Conservation (phyloP, 257 asterid genomes). For the Nicotiana noctiflora region DNA sequence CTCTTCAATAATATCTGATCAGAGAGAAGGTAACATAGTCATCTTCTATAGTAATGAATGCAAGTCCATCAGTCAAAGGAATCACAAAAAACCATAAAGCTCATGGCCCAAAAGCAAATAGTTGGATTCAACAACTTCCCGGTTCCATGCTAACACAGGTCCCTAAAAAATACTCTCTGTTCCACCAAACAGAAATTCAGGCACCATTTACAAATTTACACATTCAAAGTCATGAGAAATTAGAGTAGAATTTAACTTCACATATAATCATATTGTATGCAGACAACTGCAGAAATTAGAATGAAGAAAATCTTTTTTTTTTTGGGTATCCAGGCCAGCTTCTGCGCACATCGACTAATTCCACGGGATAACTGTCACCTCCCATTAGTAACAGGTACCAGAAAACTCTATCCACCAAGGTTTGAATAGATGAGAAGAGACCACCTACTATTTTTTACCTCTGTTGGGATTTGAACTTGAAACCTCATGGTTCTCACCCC, state of each 20-base stretch:
- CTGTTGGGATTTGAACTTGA: too few relatives aligned
- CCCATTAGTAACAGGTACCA: too few relatives aligned
- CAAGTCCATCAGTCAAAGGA: not conserved
- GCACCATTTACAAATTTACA: not conserved
- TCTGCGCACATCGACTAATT: too few relatives aligned
- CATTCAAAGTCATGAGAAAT: not conserved
- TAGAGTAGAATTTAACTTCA: not conserved
- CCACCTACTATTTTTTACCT: too few relatives aligned
- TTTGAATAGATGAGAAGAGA: too few relatives aligned
- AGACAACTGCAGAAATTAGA: not conserved
- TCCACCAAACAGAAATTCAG: not conserved
- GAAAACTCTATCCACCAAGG: too few relatives aligned
- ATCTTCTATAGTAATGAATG: not conserved
- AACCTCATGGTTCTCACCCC: too few relatives aligned
- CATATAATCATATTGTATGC: not conserved
- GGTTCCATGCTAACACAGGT: not conserved
- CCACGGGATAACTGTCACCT: too few relatives aligned
- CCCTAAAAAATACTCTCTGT: not conserved
- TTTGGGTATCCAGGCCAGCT: too few relatives aligned
- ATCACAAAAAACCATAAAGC: not conserved
- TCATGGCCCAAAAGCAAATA: not conserved
- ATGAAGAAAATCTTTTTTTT: not conserved
- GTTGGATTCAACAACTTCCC: not conserved
- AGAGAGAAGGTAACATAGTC: not conserved
- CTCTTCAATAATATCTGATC: constrained; percentile 23